Percentiles rank a stretch among this genome's conserved stretches.
Conservation (phyloP, 805 yeast species). For the Ogataea allantospora region DNA sequence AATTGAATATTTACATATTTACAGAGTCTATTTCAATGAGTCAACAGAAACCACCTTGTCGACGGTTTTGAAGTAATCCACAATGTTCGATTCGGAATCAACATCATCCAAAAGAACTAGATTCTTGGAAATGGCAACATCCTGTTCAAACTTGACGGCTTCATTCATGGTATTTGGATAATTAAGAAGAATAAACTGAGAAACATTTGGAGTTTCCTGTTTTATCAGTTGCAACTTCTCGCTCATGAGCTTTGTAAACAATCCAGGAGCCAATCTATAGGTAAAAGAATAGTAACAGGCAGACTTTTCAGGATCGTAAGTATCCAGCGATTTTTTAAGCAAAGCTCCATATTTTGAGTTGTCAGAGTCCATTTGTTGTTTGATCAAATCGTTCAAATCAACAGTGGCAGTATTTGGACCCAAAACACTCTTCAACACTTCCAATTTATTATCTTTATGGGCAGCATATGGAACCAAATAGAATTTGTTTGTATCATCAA, state of each 20-base stretch:
- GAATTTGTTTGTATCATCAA: conserved; percentile 26
- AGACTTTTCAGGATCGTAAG: conserved; percentile 28
- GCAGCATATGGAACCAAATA: conserved; percentile 32
- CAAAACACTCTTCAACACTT: conserved; percentile 11
- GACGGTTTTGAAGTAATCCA: conserved; percentile 67
- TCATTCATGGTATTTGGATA: conserved; percentile 65
- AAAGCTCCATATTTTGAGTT: conserved; percentile 50
- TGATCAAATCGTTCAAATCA: conserved; percentile 51
- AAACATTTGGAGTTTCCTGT: conserved; percentile 34
- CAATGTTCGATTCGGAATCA: conserved; percentile 45
- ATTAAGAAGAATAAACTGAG: conserved; percentile 50
- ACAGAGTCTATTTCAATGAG: conserved; percentile 16
- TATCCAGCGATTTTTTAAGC: conserved; percentile 41
- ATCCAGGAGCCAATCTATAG: conserved; percentile 39
- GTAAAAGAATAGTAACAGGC: conserved; percentile 31
- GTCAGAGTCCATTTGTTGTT: conserved; percentile 42
- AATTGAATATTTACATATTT: conserved; percentile 8
- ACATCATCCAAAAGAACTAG: conserved; percentile 34
- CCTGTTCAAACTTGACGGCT: conserved; percentile 72
- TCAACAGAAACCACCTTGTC: conserved; percentile 41
- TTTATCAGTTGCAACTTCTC: conserved; percentile 31
- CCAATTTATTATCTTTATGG: conserved; percentile 16
- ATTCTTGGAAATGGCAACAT: conserved; percentile 49
- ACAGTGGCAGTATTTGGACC: conserved; percentile 38
- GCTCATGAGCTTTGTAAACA: conserved; percentile 50